These are phyloP conservation scores for Apiotrichum akiyoshidainum DNA, from an alignment of 1,284 basidiomycete genomes.

Conservation along the genomic window DNA sequence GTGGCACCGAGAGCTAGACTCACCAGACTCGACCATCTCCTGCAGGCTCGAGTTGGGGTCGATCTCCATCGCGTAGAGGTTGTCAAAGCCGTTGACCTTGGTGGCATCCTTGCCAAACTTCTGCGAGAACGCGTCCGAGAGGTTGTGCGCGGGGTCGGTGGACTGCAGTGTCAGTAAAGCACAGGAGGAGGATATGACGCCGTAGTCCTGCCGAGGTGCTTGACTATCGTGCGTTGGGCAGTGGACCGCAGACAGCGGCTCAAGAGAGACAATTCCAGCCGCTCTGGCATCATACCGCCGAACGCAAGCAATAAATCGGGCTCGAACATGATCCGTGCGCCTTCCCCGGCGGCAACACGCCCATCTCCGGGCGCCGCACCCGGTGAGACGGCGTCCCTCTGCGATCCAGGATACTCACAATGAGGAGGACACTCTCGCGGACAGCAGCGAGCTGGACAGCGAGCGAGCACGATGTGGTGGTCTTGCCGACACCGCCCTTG, in stretches of 20 bases:
- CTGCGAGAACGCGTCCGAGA: slow-evolving; percentile 97
- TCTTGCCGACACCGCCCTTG: slow-evolving; percentile 91
- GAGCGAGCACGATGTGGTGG: slow-evolving; percentile 89
- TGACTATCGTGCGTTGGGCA: no score
- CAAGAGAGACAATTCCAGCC: background rate
- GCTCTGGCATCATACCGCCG: no score
- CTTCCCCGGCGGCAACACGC: no score
- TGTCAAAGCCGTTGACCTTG: slow-evolving; percentile 97
- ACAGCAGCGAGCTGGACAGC: slow-evolving; percentile 87
- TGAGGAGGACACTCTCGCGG: slow-evolving; percentile 86
- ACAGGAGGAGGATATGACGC: background rate
- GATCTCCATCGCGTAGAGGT: slow-evolving; percentile 98
- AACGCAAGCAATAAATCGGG: no score
- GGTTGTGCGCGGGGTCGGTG: slow-evolving; percentile 97
- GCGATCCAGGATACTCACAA: slow-evolving; percentile 59
- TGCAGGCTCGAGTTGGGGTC: slow-evolving; percentile 95
- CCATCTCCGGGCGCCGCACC: no score
- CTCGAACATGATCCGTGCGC: no score
- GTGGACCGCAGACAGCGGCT: background rate
- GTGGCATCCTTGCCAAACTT: slow-evolving; percentile 99
- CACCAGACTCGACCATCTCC: slow-evolving; percentile 98
- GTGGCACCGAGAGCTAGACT: slow-evolving; percentile 30
- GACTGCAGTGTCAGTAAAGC: slow-evolving; percentile 59
- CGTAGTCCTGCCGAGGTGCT: no score
- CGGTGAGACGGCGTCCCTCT: no score